Evolutionary conservation across 2,329 filamentous ascomycete species (phyloP).

Genomic region (Colletotrichum salicis): DNA sequence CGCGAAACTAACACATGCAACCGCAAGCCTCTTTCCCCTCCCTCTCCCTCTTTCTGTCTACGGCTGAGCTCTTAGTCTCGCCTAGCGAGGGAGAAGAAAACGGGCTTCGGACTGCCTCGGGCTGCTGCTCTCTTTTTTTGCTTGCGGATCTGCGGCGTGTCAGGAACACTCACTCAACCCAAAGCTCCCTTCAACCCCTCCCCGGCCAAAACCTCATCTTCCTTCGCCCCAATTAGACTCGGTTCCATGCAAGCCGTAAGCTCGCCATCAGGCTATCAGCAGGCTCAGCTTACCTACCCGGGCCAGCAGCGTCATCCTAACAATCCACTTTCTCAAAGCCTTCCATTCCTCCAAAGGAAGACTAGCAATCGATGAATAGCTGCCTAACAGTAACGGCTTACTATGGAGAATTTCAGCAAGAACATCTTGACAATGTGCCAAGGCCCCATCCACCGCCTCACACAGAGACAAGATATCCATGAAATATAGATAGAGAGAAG

Average conservation of each 20-base stretch:
- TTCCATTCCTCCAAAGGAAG: not conserved
- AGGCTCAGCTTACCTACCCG: not conserved
- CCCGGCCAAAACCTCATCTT: conserved; percentile 1
- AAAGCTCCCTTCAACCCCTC: not conserved
- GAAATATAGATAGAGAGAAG: too few species aligned
- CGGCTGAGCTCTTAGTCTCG: conserved; percentile 21
- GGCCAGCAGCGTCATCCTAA: not conserved
- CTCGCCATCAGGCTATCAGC: conserved; percentile 24
- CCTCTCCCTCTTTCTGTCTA: conserved; percentile 11
- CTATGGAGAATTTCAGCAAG: not conserved
- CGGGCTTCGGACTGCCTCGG: not conserved
- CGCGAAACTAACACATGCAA: conserved; percentile 8
- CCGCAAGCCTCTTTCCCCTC: conserved; percentile 16
- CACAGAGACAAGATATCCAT: not conserved
- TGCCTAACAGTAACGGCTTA: not conserved
- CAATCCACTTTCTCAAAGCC: not conserved
- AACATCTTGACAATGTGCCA: not conserved
- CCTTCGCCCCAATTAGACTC: conserved; percentile 24
- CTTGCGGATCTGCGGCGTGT: not conserved
- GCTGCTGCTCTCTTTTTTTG: not conserved
- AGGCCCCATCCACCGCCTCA: not conserved
- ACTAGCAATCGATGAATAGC: not conserved
- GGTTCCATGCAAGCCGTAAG: conserved; percentile 30
- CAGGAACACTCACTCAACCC: conserved; percentile 10
- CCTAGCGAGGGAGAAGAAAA: not conserved